Conservation (phyloP, 192 early-diverging fungal species). For the Nowakowskiella sp. region DNA sequence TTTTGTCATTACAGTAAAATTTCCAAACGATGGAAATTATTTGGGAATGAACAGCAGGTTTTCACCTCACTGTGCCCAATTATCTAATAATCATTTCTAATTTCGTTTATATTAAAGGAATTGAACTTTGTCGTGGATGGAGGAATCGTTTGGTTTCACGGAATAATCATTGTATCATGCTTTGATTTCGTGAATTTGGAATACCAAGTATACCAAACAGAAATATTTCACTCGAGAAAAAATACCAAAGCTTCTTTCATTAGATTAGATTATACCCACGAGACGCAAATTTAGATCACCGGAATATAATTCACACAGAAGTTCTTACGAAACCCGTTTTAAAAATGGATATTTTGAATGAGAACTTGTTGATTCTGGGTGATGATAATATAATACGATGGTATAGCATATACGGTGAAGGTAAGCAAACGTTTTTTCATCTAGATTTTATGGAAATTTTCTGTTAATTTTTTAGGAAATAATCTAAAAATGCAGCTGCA, state of each 20-base stretch:
- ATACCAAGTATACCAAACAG: slow-evolving; percentile 20
- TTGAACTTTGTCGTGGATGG: slow-evolving; percentile 60
- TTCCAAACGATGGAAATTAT: slow-evolving; percentile 78
- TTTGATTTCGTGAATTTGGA: slow-evolving; percentile 29
- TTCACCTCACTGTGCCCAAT: slow-evolving; percentile 7
- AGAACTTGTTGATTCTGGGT: slow-evolving; percentile 51
- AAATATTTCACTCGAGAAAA: slow-evolving; percentile 10
- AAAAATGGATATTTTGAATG: slow-evolving; percentile 45
- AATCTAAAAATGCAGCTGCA: slow-evolving; percentile 25
- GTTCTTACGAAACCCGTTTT: slow-evolving; percentile 34
- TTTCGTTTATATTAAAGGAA: slow-evolving; percentile 38
- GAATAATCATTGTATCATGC: slow-evolving; percentile 60
- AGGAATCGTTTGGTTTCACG: slow-evolving; percentile 65
- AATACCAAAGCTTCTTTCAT: not conserved
- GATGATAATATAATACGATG: slow-evolving; percentile 50
- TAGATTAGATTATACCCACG: slow-evolving; percentile 66
- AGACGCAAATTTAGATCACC: slow-evolving; percentile 61
- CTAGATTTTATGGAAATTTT: not conserved
- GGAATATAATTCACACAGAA: slow-evolving; percentile 53
- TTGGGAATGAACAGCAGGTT: slow-evolving; percentile 72
- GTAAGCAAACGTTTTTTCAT: slow-evolving; percentile 6
- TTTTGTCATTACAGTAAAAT: slow-evolving; percentile 67
- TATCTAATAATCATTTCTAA: slow-evolving; percentile 1
- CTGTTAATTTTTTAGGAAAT: slow-evolving; percentile 6
- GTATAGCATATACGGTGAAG: slow-evolving; percentile 28